Conservation (phyloP, 2,329 filamentous ascomycete genomes). For the Talaromyces marneffei region DNA sequence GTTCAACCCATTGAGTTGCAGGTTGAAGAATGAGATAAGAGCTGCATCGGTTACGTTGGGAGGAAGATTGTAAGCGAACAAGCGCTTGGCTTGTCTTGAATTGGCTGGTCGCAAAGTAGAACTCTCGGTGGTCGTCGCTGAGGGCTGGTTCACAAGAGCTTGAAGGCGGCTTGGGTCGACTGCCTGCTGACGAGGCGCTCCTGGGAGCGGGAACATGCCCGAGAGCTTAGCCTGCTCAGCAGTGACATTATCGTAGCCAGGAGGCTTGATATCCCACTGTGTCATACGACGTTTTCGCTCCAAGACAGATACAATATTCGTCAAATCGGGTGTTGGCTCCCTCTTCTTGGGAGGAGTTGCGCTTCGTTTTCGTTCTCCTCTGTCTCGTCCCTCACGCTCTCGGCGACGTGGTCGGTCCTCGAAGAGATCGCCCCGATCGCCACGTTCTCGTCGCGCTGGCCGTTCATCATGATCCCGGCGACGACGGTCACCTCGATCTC, state of each 20-base stretch:
- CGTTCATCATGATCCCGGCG: slow-evolving; percentile 63
- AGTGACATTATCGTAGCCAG: slow-evolving; percentile 95
- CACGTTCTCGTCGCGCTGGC: slow-evolving; percentile 55
- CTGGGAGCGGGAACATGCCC: slow-evolving; percentile 96
- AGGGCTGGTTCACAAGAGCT: slow-evolving; percentile 87
- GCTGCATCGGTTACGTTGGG: slow-evolving; percentile 65
- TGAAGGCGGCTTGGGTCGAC: slow-evolving; percentile 93
- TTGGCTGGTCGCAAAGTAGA: slow-evolving; percentile 87
- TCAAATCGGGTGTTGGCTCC: slow-evolving; percentile 93
- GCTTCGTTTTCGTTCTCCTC: slow-evolving; percentile 49
- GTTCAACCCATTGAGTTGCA: slow-evolving; percentile 95
- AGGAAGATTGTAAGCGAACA: slow-evolving; percentile 81
- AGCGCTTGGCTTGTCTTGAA: slow-evolving; percentile 86
- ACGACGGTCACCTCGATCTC: slow-evolving; percentile 55
- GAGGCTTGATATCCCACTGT: slow-evolving; percentile 99
- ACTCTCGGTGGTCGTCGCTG: slow-evolving; percentile 59
- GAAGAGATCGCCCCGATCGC: slow-evolving; percentile 36
- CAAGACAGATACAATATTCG: slow-evolving; percentile 72
- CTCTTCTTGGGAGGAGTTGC: slow-evolving; percentile 81
- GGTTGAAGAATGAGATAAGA: slow-evolving; percentile 82
- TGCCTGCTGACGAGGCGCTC: slow-evolving; percentile 86
- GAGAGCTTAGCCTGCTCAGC: slow-evolving; percentile 98
- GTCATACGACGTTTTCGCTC: slow-evolving; percentile 88
- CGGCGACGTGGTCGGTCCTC: slow-evolving; percentile 26
- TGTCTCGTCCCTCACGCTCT: slow-evolving; percentile 43